Base-by-base conservation (phyloP, 495 filamentous ascomycete species). In the Aspergillus saccharolyticus region DNA sequence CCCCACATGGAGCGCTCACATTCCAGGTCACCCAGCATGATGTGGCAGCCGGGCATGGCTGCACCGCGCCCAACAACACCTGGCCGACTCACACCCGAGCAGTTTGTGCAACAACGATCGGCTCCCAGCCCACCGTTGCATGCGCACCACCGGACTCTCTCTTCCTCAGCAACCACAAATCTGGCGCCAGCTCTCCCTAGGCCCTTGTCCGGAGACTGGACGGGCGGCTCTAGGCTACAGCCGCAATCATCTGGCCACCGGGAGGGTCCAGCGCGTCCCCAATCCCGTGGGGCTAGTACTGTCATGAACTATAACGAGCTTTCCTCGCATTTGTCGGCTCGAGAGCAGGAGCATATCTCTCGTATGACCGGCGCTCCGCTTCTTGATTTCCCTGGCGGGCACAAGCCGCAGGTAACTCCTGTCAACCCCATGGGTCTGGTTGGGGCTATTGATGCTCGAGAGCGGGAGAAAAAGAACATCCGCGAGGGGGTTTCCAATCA, bases 331-430 rank as follows among this genome's bases (percentile, higher is more conserved):
- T 81, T 96, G 18, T 93, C 91, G 16, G 93, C 93, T n/a, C 87
- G 89, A 8, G 93, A 97, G 69, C 93, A 96, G 65, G 90, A 96
- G 68, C 88, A 96, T 65, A 85, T 97, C 25, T 89, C 93, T n/a
- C 83, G 90, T 30, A 78, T 89, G 58, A 96, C 93, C 7, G 89
- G 89, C 0, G 87, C 85, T 1, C 87, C 93, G 2, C 79, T 97
- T 59, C 85, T 96, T 62, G 86, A 85, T 33, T 75, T 94, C 66
- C 83, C 83, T 19, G 69, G 62, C 19, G 78, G 82, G 12, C 81
- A 77, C 30, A 76, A 72, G 30, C 76, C 74, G 55, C 68, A 74
- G 0, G 63, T 61, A 16, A 53, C 70, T 8, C 70, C 74, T 17
- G 77, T 80, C 42, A 75, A 80, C 28, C 75, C 80, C 17, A 76